A percentile compares a stretch with the other conserved stretches of the same genome.
Evolutionary conservation across 2,329 filamentous ascomycete genomes (phyloP).

Genomic region (Colletotrichum sp.): DNA sequence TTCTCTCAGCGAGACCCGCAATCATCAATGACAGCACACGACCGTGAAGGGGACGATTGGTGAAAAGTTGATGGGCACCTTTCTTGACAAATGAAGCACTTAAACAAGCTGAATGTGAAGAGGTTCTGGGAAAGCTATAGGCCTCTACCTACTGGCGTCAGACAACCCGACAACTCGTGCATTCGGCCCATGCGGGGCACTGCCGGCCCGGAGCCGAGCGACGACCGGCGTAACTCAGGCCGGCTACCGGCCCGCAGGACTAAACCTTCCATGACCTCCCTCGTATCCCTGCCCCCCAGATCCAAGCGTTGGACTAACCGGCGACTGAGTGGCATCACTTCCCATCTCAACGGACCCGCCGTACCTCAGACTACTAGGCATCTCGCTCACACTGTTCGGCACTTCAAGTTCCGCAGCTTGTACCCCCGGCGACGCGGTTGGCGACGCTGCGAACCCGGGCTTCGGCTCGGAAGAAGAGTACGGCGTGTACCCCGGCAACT

Average conservation of each 20-base stretch:
- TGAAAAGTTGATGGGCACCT: neutral
- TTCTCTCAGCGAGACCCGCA: too few relatives aligned
- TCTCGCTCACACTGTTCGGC: neutral
- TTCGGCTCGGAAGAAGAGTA: neutral
- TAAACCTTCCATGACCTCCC: neutral
- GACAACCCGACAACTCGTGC: neutral
- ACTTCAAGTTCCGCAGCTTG: conserved; percentile 10
- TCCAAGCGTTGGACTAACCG: neutral
- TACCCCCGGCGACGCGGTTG: neutral
- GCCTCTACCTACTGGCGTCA: neutral
- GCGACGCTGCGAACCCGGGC: neutral
- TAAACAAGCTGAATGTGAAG: neutral
- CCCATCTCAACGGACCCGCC: conserved; percentile 5
- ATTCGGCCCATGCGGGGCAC: neutral
- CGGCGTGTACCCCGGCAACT: neutral
- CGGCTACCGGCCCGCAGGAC: neutral
- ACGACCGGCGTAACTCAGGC: neutral
- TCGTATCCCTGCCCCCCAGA: neutral
- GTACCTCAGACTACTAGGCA: conserved; percentile 8
- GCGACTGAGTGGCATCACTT: neutral
- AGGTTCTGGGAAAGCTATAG: neutral
- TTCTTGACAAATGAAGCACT: neutral
- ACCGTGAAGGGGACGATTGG: fast-evolving
- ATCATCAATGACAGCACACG: too few relatives aligned
- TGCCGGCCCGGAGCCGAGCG: neutral